Evolutionary conservation across 495 filamentous ascomycete genomes (phyloP).

Genomic region (Opeltia flavorubescens): DNA sequence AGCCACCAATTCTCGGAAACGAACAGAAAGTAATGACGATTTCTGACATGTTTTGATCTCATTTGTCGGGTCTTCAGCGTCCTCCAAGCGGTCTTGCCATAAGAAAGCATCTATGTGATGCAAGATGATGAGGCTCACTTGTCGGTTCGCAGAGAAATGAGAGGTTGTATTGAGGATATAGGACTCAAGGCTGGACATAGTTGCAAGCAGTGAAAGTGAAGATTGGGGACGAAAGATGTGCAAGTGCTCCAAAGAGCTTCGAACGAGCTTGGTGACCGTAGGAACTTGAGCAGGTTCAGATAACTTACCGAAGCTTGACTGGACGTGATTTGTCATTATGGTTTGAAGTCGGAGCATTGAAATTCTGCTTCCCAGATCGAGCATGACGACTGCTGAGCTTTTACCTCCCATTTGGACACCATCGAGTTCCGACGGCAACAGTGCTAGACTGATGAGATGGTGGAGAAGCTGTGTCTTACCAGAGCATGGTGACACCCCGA

Average conservation of each 20-base stretch:
- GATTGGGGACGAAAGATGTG: slow-evolving; percentile 43
- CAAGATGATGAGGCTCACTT: slow-evolving; percentile 36
- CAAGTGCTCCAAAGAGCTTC: slow-evolving; percentile 22
- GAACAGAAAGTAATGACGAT: too few relatives aligned
- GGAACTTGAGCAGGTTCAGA: slow-evolving; percentile 3
- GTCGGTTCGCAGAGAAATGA: slow-evolving; percentile 33
- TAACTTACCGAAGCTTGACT: not conserved
- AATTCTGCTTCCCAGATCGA: slow-evolving; percentile 61
- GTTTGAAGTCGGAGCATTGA: slow-evolving; percentile 40
- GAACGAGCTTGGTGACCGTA: slow-evolving; percentile 18
- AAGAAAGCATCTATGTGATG: slow-evolving; percentile 43
- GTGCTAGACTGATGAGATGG: slow-evolving; percentile 43
- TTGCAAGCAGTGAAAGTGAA: slow-evolving; percentile 35
- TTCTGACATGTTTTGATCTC: slow-evolving; percentile 4
- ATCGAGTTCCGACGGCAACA: slow-evolving; percentile 33
- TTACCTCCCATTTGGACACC: slow-evolving; percentile 21
- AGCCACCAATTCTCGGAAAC: slow-evolving; percentile 28
- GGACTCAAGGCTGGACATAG: slow-evolving; percentile 28
- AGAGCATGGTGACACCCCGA: slow-evolving; percentile 36
- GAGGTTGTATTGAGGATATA: slow-evolving; percentile 36
- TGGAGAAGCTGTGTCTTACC: slow-evolving; percentile 58
- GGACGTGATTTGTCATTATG: slow-evolving; percentile 16
- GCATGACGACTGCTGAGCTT: slow-evolving; percentile 44
- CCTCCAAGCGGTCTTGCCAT: slow-evolving; percentile 38
- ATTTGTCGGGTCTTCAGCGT: slow-evolving; percentile 24